Conservation (phyloP, 129 eudicot species). For the Erigeron canadensis region DNA sequence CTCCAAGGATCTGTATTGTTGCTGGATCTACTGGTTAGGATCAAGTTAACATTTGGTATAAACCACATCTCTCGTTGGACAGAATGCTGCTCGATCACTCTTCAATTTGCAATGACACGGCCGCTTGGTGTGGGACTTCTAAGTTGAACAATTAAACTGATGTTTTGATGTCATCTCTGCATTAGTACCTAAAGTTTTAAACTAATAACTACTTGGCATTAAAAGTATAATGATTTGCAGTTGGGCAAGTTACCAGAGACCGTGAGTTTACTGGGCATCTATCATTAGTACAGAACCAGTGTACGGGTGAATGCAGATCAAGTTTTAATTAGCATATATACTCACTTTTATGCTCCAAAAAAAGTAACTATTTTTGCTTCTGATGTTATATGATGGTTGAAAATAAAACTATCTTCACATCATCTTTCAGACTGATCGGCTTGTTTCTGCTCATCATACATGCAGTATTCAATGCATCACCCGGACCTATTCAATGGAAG, state of each 20-base stretch:
- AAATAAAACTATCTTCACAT: neutral
- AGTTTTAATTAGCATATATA: neutral
- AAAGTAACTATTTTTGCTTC: neutral
- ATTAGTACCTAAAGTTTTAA: neutral
- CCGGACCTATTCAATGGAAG: slow-evolving; percentile 91
- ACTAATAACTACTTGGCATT: neutral
- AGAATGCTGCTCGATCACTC: too few relatives aligned
- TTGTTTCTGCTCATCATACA: slow-evolving; percentile 93
- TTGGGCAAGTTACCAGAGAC: slow-evolving; percentile 79
- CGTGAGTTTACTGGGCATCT: slow-evolving; percentile 92
- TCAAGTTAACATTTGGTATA: too few relatives aligned
- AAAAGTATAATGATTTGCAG: slow-evolving; percentile 41
- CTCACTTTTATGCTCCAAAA: too few relatives aligned
- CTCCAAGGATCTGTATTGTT: too few relatives aligned
- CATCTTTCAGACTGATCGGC: slow-evolving; percentile 71
- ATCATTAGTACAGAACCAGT: slow-evolving; percentile 90
- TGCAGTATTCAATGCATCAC: slow-evolving; percentile 68
- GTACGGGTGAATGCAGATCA: neutral
- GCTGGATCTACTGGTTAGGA: too few relatives aligned
- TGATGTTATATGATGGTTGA: neutral
- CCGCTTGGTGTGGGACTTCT: slow-evolving; percentile 82
- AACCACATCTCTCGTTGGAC: too few relatives aligned
- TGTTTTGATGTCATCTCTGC: slow-evolving; percentile 1
- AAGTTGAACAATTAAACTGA: slow-evolving; percentile 16
- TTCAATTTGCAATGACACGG: slow-evolving; percentile 87